A percentile compares a stretch with the other conserved stretches of the same genome.
Conservation (phyloP, 495 filamentous ascomycete genomes). For the Penicillium chermesinum region DNA sequence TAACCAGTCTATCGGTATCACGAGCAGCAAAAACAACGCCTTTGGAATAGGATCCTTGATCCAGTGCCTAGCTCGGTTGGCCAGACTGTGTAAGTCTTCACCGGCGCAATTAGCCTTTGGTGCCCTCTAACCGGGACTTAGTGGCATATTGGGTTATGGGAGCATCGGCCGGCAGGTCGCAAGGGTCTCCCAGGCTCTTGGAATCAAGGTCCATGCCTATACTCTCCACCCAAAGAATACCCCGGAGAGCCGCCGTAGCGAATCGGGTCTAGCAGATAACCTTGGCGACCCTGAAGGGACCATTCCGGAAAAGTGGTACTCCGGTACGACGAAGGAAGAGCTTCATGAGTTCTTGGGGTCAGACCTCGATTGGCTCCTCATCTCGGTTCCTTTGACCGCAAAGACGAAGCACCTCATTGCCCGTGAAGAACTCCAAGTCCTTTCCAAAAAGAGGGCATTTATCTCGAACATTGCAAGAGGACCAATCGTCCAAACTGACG, state of each 20-base stretch:
- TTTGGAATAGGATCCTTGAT: not conserved
- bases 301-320: constrained; percentile 69
- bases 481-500: constrained; percentile 62
- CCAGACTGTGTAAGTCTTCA: not conserved
- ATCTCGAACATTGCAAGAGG: constrained; percentile 75
- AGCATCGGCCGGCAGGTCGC: constrained; percentile 77
- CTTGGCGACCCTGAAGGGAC: constrained; percentile 72
- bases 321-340: constrained; percentile 54
- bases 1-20: not conserved
- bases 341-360: constrained; percentile 62
- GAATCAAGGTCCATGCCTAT: constrained; percentile 78
- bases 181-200: constrained; percentile 62
- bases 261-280: constrained; percentile 64
- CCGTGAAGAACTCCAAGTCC: constrained; percentile 59
- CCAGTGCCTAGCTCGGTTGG: not conserved
- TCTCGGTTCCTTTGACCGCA: constrained; percentile 67
- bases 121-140: not conserved
- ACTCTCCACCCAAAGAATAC: constrained; percentile 59
- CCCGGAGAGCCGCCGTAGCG: constrained; percentile 54
- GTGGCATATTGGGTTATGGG: constrained; percentile 77
- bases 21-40: not conserved
- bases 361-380: constrained; percentile 70
- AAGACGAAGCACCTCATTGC: constrained; percentile 60
- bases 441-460: constrained; percentile 52
- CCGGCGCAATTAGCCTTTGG: not conserved